Percentiles rank a stretch among this genome's conserved stretches.
Evolutionary conservation across 805 yeast genomes (phyloP).

Genomic region (Cyberlindnera meyerae): DNA sequence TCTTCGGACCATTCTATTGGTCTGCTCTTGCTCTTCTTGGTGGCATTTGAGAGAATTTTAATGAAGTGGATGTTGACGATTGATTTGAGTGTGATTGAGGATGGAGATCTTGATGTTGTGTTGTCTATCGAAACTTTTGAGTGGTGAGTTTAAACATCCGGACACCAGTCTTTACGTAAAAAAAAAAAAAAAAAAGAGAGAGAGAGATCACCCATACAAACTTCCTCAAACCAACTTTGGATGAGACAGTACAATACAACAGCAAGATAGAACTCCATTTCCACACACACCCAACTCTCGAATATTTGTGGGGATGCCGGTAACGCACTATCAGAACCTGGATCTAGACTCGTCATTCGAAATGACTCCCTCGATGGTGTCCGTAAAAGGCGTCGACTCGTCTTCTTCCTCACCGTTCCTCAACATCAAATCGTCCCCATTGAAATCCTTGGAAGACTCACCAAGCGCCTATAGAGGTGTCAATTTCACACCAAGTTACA

Average conservation of each 20-base stretch:
- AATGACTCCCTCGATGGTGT: neutral
- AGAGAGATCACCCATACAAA: neutral
- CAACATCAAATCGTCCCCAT: conserved; percentile 17
- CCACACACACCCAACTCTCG: neutral
- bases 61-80: neutral
- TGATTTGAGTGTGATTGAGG: no score
- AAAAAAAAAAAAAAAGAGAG: neutral
- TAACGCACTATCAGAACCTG: neutral
- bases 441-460: conserved; percentile 16
- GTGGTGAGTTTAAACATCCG: no score
- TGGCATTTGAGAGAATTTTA: neutral
- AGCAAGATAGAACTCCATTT: neutral
- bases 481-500: conserved; percentile 10
- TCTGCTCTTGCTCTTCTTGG: neutral
- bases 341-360: conserved; percentile 8
- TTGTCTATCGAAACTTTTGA: no score
- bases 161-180: no score
- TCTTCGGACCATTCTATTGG: neutral
- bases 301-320: neutral
- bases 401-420: conserved; percentile 8
- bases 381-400: neutral
- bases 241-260: no score
- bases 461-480: no score
- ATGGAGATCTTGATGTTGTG: no score
- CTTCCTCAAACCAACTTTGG: no score